phyloP scores from a whole-genome alignment of 2,329 filamentous ascomycete species.

The Ophidiomyces ophidiicola region DNA sequence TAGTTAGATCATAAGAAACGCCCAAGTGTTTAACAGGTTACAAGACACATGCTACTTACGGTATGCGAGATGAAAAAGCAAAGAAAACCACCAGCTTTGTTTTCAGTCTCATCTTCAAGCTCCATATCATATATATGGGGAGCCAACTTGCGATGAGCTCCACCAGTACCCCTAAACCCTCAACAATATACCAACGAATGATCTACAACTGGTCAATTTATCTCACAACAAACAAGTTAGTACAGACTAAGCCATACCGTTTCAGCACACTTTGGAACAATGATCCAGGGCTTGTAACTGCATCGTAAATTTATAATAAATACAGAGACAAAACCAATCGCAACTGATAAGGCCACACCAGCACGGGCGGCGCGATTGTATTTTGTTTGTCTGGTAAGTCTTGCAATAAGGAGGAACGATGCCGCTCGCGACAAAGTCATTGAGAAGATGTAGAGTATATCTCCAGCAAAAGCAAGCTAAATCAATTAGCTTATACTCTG shows the following conservation, averaged over 20 bases:
- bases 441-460: conserved; percentile 15
- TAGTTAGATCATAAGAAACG: not conserved
- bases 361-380: conserved; percentile 10
- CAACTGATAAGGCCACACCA: conserved; percentile 6
- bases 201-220: conserved; percentile 9
- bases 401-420: conserved; percentile 14
- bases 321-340: conserved; percentile 10
- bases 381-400: conserved; percentile 14
- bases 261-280: conserved; percentile 11
- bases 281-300: conserved; percentile 12
- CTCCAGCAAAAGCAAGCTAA: conserved; percentile 14
- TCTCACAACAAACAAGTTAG: not conserved
- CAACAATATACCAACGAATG: conserved; percentile 14
- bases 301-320: conserved; percentile 14
- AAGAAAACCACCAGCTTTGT: conserved; percentile 15
- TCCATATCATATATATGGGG: conserved; percentile 15
- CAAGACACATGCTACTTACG: conserved; percentile 10
- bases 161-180: conserved; percentile 13
- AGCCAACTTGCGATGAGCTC: conserved; percentile 13
- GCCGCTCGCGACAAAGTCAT: conserved; percentile 13
- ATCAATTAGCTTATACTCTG: not conserved
- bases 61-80: conserved; percentile 16
- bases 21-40: not conserved
- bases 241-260: conserved; percentile 7
- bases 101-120: conserved; percentile 13